Evolutionary conservation across 495 filamentous ascomycete genomes (phyloP), one percentile per base, ranked within the genome.

Genomic region (Lentithecium fluviatile): DNA sequence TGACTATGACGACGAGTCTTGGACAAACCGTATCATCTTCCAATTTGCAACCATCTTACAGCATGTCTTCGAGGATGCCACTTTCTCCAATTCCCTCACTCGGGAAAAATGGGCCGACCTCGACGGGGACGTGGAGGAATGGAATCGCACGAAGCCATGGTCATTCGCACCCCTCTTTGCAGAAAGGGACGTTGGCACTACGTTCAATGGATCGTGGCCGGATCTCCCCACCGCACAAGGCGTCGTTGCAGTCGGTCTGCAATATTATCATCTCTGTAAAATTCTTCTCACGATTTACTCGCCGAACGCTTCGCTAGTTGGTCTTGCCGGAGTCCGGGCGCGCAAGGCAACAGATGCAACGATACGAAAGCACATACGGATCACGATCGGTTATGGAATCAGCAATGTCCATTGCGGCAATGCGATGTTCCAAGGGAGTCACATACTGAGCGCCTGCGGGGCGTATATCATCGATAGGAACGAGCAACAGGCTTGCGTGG

Each of bases 201-300:
- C 42, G 45, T 51, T 61, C 29, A 45, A 53, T 42, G 40, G 45
- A 15, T 56, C 45, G 46, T 66, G 57, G 36, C 51, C 52, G 13
- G 25, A 37, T 34, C 43, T 56, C 15, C 51, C 45, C 29, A 66
- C 57, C 4, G 51, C 59, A 45, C 32, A 32, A 47, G 63, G 59
- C 26, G 58, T 66, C 3, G 57, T 60, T 2, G 57, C 57, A 12
- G 57, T 60, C 20, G 57, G 51, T 40, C 19, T 52, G 20, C 63
- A 66, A 47, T 61, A 66, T 32, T 66, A 61, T 42, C 52, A 54
- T 26, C 52, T 66, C 6, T 58, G 46, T 36, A 56, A 47, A 19
- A 61, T 66, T 7, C 42, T 66, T 1, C 47, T 66, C 0, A 37
- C 43, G 19, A 57, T 62, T 24, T 66, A 60, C 25, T 60, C 47